Percentiles rank a stretch among this genome's conserved stretches.
Evolutionary conservation across 768 basidiomycete species (phyloP).

Genomic region (Suillus discolor): DNA sequence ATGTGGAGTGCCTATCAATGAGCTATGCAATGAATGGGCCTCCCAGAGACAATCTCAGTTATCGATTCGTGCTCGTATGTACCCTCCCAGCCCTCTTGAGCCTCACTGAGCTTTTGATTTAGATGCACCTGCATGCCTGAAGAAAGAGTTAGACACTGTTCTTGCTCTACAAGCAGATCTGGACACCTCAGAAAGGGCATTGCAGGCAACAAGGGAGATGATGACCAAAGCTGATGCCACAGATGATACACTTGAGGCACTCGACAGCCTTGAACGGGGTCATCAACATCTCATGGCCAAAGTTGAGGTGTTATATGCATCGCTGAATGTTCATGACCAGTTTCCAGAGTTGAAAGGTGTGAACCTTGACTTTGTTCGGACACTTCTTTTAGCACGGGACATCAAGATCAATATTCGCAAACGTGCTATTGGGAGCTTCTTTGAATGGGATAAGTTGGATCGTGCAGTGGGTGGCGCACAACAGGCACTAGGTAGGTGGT

Average conservation of each 20-base stretch:
- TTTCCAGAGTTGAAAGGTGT: conserved; percentile 36
- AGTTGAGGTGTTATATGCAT: conserved; percentile 35
- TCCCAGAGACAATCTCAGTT: conserved; percentile 9
- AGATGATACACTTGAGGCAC: conserved; percentile 12
- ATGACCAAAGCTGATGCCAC: conserved; percentile 12
- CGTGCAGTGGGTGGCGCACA: conserved; percentile 37
- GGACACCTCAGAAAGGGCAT: conserved; percentile 24
- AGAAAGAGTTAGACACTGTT: conserved; percentile 34
- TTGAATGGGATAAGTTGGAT: conserved; percentile 39
- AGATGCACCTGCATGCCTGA: conserved; percentile 33
- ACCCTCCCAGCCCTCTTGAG: not conserved
- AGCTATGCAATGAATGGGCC: conserved; percentile 8
- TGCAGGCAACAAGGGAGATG: conserved; percentile 14
- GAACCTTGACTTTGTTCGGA: conserved; percentile 12
- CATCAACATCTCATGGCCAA: conserved; percentile 19
- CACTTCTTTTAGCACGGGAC: conserved; percentile 12
- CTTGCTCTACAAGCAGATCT: conserved; percentile 32
- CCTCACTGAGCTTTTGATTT: not conserved
- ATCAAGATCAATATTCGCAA: conserved; percentile 11
- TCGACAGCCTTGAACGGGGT: conserved; percentile 22
- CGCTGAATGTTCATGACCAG: conserved; percentile 32
- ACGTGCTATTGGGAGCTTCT: conserved; percentile 23
- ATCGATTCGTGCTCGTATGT: conserved; percentile 10
- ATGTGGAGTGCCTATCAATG: not conserved
- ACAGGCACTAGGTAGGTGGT: no score